Evolutionary conservation across 2,329 filamentous ascomycete species (phyloP).

Genomic region (Fusarium nygamai): DNA sequence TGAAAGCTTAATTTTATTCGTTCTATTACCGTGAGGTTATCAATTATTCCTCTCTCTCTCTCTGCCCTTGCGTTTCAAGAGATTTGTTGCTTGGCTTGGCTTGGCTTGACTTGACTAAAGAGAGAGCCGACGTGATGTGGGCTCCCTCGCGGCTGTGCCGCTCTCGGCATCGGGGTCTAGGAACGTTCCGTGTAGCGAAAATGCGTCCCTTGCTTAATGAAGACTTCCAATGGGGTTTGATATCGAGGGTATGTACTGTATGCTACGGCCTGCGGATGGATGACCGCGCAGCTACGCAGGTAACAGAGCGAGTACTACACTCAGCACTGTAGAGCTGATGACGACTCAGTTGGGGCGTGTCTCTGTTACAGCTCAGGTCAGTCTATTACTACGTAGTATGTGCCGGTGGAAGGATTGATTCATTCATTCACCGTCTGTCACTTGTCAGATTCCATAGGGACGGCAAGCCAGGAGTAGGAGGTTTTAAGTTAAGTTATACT

Average conservation of each 20-base stretch:
- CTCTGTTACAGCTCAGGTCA: constrained; percentile 1
- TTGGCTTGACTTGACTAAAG: not conserved
- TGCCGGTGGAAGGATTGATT: not conserved
- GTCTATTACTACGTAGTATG: not conserved
- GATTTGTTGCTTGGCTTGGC: not conserved
- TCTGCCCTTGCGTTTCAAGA: not conserved
- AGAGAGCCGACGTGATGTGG: not conserved
- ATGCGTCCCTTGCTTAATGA: not conserved
- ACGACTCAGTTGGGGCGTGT: constrained; percentile 13
- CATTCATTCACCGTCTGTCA: constrained; percentile 11
- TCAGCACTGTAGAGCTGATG: not conserved
- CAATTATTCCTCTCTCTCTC: not conserved
- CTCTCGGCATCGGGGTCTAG: constrained; percentile 3
- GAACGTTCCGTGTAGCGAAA: constrained; percentile 1
- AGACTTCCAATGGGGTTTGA: not conserved
- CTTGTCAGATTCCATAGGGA: constrained; percentile 21
- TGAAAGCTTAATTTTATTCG: constrained; percentile 26
- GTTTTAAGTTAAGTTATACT: not conserved
- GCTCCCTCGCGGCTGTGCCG: not conserved
- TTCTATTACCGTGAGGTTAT: not conserved
- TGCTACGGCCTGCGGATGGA: not conserved
- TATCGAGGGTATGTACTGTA: not conserved
- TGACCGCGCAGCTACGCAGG: not conserved
- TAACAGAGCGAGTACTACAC: not conserved
- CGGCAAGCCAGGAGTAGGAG: not conserved